A percentile compares a stretch with the other conserved stretches of the same genome.
These are phyloP conservation scores for Teunomyces gatunensis DNA, from an alignment of 805 yeast species.

Conservation along the genomic window DNA sequence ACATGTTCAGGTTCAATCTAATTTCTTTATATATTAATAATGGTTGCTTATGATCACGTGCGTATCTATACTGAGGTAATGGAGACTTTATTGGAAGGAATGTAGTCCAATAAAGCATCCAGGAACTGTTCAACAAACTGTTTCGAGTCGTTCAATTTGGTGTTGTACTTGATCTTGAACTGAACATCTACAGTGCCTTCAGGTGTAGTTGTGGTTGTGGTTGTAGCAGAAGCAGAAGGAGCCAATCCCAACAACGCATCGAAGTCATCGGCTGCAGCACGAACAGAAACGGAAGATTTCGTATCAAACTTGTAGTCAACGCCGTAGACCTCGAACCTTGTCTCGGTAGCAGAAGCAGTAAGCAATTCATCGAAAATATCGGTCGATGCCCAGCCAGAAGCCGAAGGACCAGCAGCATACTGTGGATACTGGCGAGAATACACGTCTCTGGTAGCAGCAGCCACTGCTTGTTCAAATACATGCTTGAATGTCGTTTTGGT, in stretches of 20 bases:
- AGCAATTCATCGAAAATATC: conserved; percentile 41
- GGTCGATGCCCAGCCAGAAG: conserved; percentile 12
- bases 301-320: conserved; percentile 23
- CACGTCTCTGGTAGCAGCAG: conserved; percentile 25
- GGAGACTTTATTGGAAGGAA: conserved; percentile 24
- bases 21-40: too few species aligned
- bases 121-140: conserved; percentile 35
- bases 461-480: conserved; percentile 30
- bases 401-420: conserved; percentile 30
- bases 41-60: too few species aligned
- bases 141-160: conserved; percentile 32
- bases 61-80: conserved; percentile 7
- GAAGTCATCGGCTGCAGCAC: conserved; percentile 16
- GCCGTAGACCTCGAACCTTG: conserved; percentile 34
- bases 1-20: too few species aligned
- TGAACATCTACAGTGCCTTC: conserved; percentile 25
- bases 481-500: conserved; percentile 25
- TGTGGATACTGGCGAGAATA: conserved; percentile 37
- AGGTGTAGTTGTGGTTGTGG: neutral
- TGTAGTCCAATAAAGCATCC: conserved; percentile 29
- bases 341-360: conserved; percentile 32
- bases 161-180: conserved; percentile 33
- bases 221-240: conserved; percentile 7
- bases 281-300: neutral
- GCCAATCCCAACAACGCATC: conserved; percentile 35